phyloP scores from a whole-genome alignment of 2,329 filamentous ascomycete species.

The Fusarium udum region DNA sequence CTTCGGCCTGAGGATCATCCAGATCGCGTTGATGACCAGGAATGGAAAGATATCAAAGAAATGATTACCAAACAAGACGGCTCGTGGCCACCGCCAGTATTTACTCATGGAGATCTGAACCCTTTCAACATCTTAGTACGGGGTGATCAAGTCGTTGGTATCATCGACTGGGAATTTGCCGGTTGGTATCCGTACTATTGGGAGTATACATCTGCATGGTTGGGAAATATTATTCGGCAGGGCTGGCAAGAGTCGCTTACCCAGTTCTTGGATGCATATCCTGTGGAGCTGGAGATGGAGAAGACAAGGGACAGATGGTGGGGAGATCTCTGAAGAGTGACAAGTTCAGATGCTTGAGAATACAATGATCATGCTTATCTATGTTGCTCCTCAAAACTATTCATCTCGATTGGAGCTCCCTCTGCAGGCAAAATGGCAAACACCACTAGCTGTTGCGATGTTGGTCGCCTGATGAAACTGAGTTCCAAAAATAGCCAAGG shows the following conservation, averaged over 20 bases:
- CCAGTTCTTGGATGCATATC: background rate
- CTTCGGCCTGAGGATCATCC: conserved; percentile 37
- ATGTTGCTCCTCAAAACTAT: too few relatives aligned
- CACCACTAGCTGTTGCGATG: too few relatives aligned
- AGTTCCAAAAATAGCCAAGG: too few relatives aligned
- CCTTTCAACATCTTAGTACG: background rate
- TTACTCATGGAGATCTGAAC: background rate
- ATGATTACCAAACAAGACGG: conserved; percentile 35
- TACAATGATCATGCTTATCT: too few relatives aligned
- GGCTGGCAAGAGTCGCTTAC: background rate
- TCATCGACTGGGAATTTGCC: background rate
- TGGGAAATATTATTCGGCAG: background rate
- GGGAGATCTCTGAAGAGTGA: background rate
- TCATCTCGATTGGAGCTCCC: too few relatives aligned
- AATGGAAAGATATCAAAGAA: conserved; percentile 44
- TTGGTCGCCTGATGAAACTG: too few relatives aligned
- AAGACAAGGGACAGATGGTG: conserved; percentile 66
- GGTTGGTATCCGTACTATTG: background rate
- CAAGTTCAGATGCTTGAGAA: too few relatives aligned
- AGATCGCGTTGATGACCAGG: conserved; percentile 25
- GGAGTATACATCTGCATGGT: background rate
- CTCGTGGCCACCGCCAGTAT: background rate
- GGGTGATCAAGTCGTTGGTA: background rate
- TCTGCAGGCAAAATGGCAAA: too few relatives aligned
- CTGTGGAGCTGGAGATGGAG: background rate